Conservation (phyloP, 83 land plant species). For the Diphasiastrum complanatum region DNA sequence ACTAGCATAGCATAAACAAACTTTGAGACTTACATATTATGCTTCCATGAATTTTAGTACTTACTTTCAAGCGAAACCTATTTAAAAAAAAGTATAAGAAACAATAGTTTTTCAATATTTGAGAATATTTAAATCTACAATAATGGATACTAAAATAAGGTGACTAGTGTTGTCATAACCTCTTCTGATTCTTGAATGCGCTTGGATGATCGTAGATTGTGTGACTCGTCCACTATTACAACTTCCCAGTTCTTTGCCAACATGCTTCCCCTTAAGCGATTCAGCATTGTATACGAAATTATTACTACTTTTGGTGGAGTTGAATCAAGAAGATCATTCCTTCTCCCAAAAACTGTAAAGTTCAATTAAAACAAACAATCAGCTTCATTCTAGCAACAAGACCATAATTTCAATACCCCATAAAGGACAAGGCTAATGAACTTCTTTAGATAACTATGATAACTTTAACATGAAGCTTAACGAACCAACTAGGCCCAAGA, state of each 20-base stretch:
- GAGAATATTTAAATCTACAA: background rate
- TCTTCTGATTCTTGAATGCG: conserved; percentile 57
- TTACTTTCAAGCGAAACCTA: background rate
- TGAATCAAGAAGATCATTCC: conserved; percentile 42
- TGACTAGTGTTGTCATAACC: conserved; percentile 33
- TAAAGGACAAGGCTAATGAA: too few species aligned
- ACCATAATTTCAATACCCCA: background rate
- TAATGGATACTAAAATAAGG: background rate
- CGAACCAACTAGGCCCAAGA: too few species aligned
- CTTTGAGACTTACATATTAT: too few species aligned
- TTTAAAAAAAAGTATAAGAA: background rate
- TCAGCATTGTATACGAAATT: conserved; percentile 76
- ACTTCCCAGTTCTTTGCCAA: conserved; percentile 58
- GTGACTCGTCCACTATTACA: conserved; percentile 89
- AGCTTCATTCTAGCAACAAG: background rate
- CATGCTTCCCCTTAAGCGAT: conserved; percentile 60
- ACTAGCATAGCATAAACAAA: too few species aligned
- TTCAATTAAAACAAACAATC: background rate
- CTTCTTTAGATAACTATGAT: too few species aligned
- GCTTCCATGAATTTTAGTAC: too few species aligned
- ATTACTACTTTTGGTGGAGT: conserved; percentile 69
- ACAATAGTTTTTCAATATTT: too few species aligned
- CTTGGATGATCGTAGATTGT: conserved; percentile 70
- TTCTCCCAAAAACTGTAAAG: conserved; percentile 76
- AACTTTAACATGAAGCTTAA: too few species aligned